Base-by-base conservation (phyloP, 306 rosid genomes). In the Fragaria nilgerrensis region DNA sequence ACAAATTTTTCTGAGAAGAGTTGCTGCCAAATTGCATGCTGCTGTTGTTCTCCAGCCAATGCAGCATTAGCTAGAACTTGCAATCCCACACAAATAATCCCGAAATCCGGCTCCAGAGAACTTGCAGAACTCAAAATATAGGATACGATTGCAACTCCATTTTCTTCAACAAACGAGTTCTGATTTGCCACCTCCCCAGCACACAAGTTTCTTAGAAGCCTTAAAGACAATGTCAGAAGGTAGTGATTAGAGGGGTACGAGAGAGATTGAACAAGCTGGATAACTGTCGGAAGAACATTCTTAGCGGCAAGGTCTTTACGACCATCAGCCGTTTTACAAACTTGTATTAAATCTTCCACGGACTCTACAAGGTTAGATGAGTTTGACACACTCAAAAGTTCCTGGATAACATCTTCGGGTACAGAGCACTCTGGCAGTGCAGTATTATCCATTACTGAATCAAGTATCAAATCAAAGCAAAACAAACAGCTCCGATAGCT, bases 51-150 rank as follows among this genome's bases (percentile, higher is more conserved):
- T 53, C 98, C 94, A 74, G 93, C 95, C 89, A 89, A 81, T 34
- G 88, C 89, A 83, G 87, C 91, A 88, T 92, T 92, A 19, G 96
- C 93, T 70, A 94, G 83, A 73, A 88, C 86, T 78, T 94, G 98
- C 79, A 94, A 45, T 45, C 96, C 97, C 75, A 81, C 78, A 16
- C 89, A 84, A 9, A 88, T 68, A 67, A 86, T 73, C 25, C 82
- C 84, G 14, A 37, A 43, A 84, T 90, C 83, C 6, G 72, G 85
- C 50, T 56, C 77, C 9, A 67, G 73, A 77, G 74, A 78, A 65
- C 13, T 86, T 27, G 81, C 82, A 7, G 62, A 75, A 25, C 82
- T 85, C 81, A 92, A 77, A 85, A 90, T 53, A 76, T 52, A 64
- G 0, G 71, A 87, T 47, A 92, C 41, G 53, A 86, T 48, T 55